Base-by-base conservation (phyloP, 1,284 basidiomycete genomes). In the Fistulinella cinereoalba region DNA sequence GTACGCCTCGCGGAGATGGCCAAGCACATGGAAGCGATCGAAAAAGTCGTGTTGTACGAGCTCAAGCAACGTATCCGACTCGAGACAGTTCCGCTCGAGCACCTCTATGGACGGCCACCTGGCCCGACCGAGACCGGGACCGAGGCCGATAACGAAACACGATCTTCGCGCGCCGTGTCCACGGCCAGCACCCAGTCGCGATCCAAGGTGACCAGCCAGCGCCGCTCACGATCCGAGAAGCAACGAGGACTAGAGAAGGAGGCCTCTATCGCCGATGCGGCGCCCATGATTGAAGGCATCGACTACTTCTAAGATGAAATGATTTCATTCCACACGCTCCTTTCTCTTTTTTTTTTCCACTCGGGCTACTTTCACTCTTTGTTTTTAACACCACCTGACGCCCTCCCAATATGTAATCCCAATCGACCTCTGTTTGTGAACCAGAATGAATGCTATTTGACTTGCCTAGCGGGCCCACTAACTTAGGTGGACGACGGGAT, bases 11-110 rank as follows among this genome's bases (percentile, higher is more conserved):
- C 48, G 9, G 46, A 54, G 18, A 63, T 66, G 62, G 56, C 59
- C 7, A 27, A n/a, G 16, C 53, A 59, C 24, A 70, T 71, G 69
- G 51, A 62, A 1, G 32, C 47, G 18, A 63, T 74, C 31, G 64
- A 64, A n/a, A 41, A 43, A 6, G 55, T 46, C 5, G 53, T 69
- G 10, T 46, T 52, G 46, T 28, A 50, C 23, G 64, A 72, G 41
- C 41, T 75, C 0, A 44, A 50, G 34, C 46, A 44, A 13, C 63
- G 66, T 10, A 44, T 70, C 25, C 49, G 48, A 11, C 47, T 66
- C 32, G 58, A 63, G 52, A 53, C 47, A 37, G 41, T 49, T 31
- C 61, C 62, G 16, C 36, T 62, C 31, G 51, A 57, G 15, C 5
- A 10, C 3, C 41, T 65, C 11, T 62, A 62, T 40, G 38, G 56